A percentile compares a stretch with the other conserved stretches of the same genome.
Conservation (phyloP, 768 basidiomycete genomes). For the Holtermannia corniformis region DNA sequence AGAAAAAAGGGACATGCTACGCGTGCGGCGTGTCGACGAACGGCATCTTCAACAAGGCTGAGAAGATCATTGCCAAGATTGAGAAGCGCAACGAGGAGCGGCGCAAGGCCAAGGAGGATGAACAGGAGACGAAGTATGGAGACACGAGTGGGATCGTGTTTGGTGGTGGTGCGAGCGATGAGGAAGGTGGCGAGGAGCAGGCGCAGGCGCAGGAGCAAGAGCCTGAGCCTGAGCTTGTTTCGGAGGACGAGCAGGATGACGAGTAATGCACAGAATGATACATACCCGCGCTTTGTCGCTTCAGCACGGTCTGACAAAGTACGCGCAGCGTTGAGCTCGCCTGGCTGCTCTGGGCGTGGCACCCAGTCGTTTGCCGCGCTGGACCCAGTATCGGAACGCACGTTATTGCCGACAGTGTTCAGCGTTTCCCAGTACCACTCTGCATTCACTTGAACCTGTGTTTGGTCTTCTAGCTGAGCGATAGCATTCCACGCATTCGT, state of each 20-base stretch:
- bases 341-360: too few species aligned
- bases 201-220: conserved; percentile 26
- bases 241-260: conserved; percentile 14
- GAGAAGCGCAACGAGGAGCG: conserved; percentile 57
- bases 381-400: too few species aligned
- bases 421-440: too few species aligned
- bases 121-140: conserved; percentile 25
- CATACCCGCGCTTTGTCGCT: too few species aligned
- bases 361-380: too few species aligned
- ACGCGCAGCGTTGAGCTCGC: too few species aligned
- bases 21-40: conserved; percentile 88
- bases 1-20: conserved; percentile 79
- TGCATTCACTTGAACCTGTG: too few species aligned
- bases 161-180: conserved; percentile 35
- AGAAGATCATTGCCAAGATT: conserved; percentile 86
- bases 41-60: conserved; percentile 84
- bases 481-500: too few species aligned
- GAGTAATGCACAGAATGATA: conserved; percentile 23
- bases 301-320: too few species aligned
- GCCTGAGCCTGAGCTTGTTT: conserved; percentile 15
- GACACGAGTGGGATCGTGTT: conserved; percentile 33
- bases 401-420: too few species aligned
- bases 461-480: too few species aligned
- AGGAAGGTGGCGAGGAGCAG: conserved; percentile 43
- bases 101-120: conserved; percentile 46